Base-by-base conservation (phyloP, 768 basidiomycete species). In the Suillus subluteus region DNA sequence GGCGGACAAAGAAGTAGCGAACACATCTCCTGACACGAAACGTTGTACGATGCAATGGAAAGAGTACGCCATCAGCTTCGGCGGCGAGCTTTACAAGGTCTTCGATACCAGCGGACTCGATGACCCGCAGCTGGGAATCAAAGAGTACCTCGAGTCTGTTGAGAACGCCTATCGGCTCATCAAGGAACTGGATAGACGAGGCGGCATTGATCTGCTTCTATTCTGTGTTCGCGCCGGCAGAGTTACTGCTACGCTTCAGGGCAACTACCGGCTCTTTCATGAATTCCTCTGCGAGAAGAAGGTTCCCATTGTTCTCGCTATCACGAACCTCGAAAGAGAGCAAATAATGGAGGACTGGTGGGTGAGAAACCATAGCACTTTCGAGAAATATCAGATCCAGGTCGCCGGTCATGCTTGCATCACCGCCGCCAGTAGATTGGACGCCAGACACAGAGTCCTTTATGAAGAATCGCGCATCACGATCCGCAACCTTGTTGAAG, bases 351-450 rank as follows among this genome's bases (percentile, higher is more conserved):
- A 76, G 23, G 69, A 69, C 52, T 83, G 83, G 83, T 78, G 79
- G 81, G 46, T 32, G 16, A 64, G 66, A 40, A 73, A 82, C 52
- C 23, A 58, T 3, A 9, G 26, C 12, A 65, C 59, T 23, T 66
- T 78, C 16, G 55, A 52, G 21, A 63, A 30, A 26, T 69, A 67
- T 54, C 68, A 67, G 3, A 62, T 76, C 23, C 52, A 66, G 21
- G 73, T 79, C 30, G 58, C 68, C 21, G 79, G 78, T 4, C 76
- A 81, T 21, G 81, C 75, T 0, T 83, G 83, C 64, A 66, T 83
- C 67, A 82, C 80, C 3, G 78, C 80, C 4, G 79, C 58, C 32
- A 69, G 70, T 35, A 74, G 80, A 30, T 68, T 70, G 62, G 65
- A 73, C 0, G 52, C 73, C 38, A 70, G 62, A 38, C 71, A 75